Percentiles rank a stretch among this genome's conserved stretches.
Conservation (phyloP, 768 basidiomycete genomes). For the Tephrocybe sp. region DNA sequence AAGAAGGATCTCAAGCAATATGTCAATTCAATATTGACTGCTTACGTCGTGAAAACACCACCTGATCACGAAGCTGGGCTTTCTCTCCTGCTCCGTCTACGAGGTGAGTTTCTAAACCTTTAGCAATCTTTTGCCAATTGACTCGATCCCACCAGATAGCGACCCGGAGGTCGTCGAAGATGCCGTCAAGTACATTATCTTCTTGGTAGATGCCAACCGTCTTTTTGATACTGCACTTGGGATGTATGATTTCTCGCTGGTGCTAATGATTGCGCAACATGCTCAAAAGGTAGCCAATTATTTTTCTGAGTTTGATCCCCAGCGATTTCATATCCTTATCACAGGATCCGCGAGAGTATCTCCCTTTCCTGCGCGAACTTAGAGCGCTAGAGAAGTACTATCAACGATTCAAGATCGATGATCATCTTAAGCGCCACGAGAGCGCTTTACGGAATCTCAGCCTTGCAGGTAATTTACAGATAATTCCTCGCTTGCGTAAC, state of each 20-base stretch:
- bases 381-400: constrained; percentile 77
- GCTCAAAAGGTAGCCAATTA: constrained; percentile 79
- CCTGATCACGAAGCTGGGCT: constrained; percentile 90
- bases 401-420: constrained; percentile 90
- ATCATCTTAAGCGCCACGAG: constrained; percentile 76
- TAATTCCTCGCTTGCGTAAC: not conserved
- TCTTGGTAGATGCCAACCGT: constrained; percentile 89
- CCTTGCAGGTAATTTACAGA: constrained; percentile 54
- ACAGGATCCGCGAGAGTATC: constrained; percentile 96
- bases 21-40: constrained; percentile 88
- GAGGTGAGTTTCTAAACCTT: constrained; percentile 50
- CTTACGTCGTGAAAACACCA: constrained; percentile 89
- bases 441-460: constrained; percentile 76
- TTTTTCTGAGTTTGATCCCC: not conserved
- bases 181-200: constrained; percentile 98
- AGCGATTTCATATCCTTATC: not conserved
- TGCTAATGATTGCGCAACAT: constrained; percentile 94
- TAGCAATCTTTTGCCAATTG: not conserved
- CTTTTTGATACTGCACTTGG: constrained; percentile 95
- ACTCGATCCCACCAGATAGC: constrained; percentile 30
- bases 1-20: constrained; percentile 72
- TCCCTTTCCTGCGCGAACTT: constrained; percentile 93
- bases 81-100: constrained; percentile 67
- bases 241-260: constrained; percentile 98
- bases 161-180: constrained; percentile 86